These are phyloP conservation scores for Ophiostoma perfectum DNA, from an alignment of 2,329 filamentous ascomycete species.

Conservation along the genomic window DNA sequence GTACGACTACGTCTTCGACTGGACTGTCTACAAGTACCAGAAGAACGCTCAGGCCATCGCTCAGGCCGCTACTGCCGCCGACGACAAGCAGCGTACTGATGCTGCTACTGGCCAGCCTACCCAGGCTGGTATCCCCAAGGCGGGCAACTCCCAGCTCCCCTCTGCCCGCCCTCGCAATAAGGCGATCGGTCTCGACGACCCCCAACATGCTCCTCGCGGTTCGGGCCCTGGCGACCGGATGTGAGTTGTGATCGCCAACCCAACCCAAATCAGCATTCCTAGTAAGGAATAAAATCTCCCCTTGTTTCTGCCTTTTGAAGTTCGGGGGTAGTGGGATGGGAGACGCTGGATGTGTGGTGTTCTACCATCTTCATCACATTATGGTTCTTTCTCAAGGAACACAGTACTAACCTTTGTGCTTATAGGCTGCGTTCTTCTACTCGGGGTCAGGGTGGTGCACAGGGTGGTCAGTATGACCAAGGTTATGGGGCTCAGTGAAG, in stretches of 20 bases:
- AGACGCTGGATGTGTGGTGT: constrained; percentile 8
- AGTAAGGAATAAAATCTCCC: constrained; percentile 89
- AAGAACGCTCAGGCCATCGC: constrained; percentile 96
- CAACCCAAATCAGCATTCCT: constrained; percentile 53
- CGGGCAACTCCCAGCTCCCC: constrained; percentile 60
- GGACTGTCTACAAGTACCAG: constrained; percentile 99
- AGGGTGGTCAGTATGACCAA: constrained; percentile 32
- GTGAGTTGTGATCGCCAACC: constrained; percentile 71
- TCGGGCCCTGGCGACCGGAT: constrained; percentile 84
- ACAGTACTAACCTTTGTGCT: constrained; percentile 2
- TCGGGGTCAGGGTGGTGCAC: constrained; percentile 47
- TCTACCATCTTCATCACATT: neutral
- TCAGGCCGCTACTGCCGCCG: constrained; percentile 70
- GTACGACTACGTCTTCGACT: constrained; percentile 99
- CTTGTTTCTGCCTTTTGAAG: constrained; percentile 56
- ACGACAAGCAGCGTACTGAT: constrained; percentile 65
- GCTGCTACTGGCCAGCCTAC: constrained; percentile 58
- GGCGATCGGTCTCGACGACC: constrained; percentile 54
- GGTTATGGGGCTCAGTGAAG: constrained; percentile 31
- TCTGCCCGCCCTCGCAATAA: constrained; percentile 69
- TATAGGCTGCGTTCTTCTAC: constrained; percentile 71
- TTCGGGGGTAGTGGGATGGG: constrained; percentile 18
- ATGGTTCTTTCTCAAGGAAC: neutral
- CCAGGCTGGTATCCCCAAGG: constrained; percentile 18
- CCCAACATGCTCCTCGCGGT: constrained; percentile 46